A percentile compares a stretch with the other conserved stretches of the same genome.
Evolutionary conservation across 306 rosid species (phyloP).

Genomic region (Argentina anserina): DNA sequence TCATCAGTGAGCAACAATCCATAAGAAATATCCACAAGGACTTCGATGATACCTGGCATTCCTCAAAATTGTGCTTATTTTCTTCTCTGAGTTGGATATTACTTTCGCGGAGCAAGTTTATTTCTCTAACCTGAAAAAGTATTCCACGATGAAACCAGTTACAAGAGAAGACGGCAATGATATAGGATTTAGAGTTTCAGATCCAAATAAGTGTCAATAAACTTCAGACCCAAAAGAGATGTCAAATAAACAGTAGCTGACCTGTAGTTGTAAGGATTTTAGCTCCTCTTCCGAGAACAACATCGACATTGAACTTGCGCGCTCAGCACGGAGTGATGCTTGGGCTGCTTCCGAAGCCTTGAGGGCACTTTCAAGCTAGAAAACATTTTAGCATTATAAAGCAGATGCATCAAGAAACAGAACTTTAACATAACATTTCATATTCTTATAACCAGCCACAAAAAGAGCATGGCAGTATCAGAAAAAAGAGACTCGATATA

Average conservation of each 20-base stretch:
- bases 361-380: slow-evolving; percentile 80
- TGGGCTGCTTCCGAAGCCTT: slow-evolving; percentile 78
- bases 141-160: slow-evolving; percentile 9
- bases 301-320: slow-evolving; percentile 62
- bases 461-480: background rate
- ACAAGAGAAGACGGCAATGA: background rate
- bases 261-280: slow-evolving; percentile 92
- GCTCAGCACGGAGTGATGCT: slow-evolving; percentile 68
- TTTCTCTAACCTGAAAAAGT: slow-evolving; percentile 71
- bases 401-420: too few relatives aligned
- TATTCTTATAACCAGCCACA: background rate
- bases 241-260: slow-evolving; percentile 19
- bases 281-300: slow-evolving; percentile 86
- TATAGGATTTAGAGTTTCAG: background rate
- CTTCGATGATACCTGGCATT: slow-evolving; percentile 65
- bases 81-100: slow-evolving; percentile 96
- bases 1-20: slow-evolving; percentile 5
- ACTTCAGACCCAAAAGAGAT: background rate
- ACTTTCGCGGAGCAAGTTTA: slow-evolving; percentile 95
- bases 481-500: too few relatives aligned
- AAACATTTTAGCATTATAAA: background rate
- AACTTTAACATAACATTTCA: background rate
- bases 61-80: slow-evolving; percentile 94
- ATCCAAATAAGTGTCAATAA: background rate
- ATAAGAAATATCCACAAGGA: background rate